Percentiles rank a stretch among this genome's conserved stretches.
These are phyloP conservation scores for Leccinum huronense DNA, from an alignment of 1,284 basidiomycete genomes.

Conservation along the genomic window DNA sequence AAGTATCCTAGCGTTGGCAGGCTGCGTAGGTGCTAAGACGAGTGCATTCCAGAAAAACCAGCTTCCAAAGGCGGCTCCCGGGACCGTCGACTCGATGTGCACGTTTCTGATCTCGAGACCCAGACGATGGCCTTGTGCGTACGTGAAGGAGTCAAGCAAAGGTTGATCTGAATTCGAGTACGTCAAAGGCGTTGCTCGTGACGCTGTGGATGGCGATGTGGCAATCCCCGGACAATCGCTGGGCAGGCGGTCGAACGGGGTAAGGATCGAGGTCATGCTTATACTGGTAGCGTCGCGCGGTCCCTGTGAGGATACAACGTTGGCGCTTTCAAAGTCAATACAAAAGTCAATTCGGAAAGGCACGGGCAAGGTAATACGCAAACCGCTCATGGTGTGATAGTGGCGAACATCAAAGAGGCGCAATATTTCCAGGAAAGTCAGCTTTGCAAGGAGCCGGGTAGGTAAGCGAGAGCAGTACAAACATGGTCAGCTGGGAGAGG, in stretches of 20 bases:
- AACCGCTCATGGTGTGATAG: constrained; percentile 22
- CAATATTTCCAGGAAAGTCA: constrained; percentile 35
- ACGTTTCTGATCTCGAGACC: constrained; percentile 40
- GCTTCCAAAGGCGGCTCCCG: constrained; percentile 32
- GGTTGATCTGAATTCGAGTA: constrained; percentile 27
- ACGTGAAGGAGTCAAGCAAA: constrained; percentile 40
- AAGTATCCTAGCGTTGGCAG: constrained; percentile 39
- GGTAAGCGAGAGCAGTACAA: constrained; percentile 16
- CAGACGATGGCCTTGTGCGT: constrained; percentile 36
- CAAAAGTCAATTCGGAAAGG: constrained; percentile 3
- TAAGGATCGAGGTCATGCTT: constrained; percentile 37
- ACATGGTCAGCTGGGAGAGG: constrained; percentile 13
- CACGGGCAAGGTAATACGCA: background rate
- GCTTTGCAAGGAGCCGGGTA: constrained; percentile 32
- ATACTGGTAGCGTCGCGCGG: constrained; percentile 24
- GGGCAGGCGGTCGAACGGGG: constrained; percentile 34
- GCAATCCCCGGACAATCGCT: constrained; percentile 38
- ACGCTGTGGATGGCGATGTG: constrained; percentile 35
- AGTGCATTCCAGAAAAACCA: constrained; percentile 41
- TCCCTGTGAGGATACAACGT: constrained; percentile 35
- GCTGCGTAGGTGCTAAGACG: constrained; percentile 32
- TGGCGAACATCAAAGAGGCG: constrained; percentile 39
- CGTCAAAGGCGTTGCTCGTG: constrained; percentile 41
- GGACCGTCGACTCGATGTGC: constrained; percentile 34
- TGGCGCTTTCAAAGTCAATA: constrained; percentile 38